Percentiles rank a stretch among this genome's conserved stretches.
Conservation (phyloP, 129 eudicot species). For the Helianthus tuberosus region DNA sequence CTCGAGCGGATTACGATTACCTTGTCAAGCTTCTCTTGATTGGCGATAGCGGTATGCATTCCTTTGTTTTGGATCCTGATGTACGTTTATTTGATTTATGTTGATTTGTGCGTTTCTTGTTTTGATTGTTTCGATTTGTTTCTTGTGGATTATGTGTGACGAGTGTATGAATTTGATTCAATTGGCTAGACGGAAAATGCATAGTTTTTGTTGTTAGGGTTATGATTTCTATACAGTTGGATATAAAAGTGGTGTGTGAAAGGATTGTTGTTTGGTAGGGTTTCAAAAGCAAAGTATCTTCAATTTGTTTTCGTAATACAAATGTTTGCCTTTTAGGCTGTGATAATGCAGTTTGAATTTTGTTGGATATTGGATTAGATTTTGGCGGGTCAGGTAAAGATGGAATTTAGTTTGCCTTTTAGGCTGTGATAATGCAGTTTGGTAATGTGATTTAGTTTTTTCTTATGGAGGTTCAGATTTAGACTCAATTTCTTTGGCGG, state of each 20-base stretch:
- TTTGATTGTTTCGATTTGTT: conserved; percentile 10
- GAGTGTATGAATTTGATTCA: conserved; percentile 1
- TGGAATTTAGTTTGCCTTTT: too few relatives aligned
- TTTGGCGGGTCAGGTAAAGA: too few relatives aligned
- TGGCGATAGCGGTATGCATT: conserved; percentile 89
- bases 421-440: too few relatives aligned
- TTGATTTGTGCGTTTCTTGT: not conserved
- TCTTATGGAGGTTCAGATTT: too few relatives aligned
- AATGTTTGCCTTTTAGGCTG: too few relatives aligned
- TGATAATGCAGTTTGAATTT: not conserved
- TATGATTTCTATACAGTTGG: not conserved
- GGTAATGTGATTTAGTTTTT: too few relatives aligned
- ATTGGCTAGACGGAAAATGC: conserved; percentile 2
- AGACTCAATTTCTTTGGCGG: too few relatives aligned
- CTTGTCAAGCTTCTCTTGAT: conserved; percentile 90
- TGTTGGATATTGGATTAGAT: too few relatives aligned
- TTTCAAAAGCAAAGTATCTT: not conserved
- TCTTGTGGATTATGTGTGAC: not conserved
- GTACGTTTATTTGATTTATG: not conserved
- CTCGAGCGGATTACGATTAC: conserved; percentile 96
- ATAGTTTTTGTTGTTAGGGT: conserved; percentile 14
- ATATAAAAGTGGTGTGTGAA: not conserved
- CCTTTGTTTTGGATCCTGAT: conserved; percentile 9
- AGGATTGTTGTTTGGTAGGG: not conserved
- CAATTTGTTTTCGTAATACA: not conserved